These are phyloP conservation scores for Phytophthora sojae DNA, from an alignment of 352 stramenopile species.

Conservation along the genomic window DNA sequence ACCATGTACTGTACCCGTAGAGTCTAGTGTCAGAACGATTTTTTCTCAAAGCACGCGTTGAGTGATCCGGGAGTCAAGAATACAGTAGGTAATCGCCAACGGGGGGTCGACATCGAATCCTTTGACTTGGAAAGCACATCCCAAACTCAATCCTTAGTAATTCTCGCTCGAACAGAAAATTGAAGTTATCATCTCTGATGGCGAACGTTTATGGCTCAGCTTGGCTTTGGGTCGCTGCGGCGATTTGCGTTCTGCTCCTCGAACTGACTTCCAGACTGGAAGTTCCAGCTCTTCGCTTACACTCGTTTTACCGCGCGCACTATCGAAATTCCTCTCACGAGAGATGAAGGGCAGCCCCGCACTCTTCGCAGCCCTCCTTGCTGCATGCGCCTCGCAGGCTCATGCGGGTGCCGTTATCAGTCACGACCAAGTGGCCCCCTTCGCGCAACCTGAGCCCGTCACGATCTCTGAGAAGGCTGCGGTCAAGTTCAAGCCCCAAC, in stretches of 20 bases:
- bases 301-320: not conserved
- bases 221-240: too few species aligned
- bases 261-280: not conserved
- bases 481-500: constrained; percentile 20
- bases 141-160: too few species aligned
- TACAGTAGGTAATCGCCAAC: too few species aligned
- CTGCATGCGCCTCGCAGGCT: not conserved
- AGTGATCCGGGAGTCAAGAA: too few species aligned
- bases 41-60: too few species aligned
- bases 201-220: too few species aligned
- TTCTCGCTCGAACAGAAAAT: too few species aligned
- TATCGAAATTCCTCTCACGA: not conserved
- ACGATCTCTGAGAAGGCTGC: constrained; percentile 6
- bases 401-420: constrained; percentile 1
- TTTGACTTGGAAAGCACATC: too few species aligned
- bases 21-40: too few species aligned
- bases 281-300: not conserved
- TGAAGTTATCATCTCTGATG: too few species aligned
- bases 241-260: not conserved
- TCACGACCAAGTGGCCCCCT: constrained; percentile 24
- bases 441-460: constrained; percentile 3
- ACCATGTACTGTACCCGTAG: too few species aligned
- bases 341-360: not conserved
- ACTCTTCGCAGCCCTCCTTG: not conserved
- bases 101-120: too few species aligned